Evolutionary conservation across 768 basidiomycete genomes (phyloP), one percentile per base, ranked within the genome.

Genomic region (Trametes maxima): DNA sequence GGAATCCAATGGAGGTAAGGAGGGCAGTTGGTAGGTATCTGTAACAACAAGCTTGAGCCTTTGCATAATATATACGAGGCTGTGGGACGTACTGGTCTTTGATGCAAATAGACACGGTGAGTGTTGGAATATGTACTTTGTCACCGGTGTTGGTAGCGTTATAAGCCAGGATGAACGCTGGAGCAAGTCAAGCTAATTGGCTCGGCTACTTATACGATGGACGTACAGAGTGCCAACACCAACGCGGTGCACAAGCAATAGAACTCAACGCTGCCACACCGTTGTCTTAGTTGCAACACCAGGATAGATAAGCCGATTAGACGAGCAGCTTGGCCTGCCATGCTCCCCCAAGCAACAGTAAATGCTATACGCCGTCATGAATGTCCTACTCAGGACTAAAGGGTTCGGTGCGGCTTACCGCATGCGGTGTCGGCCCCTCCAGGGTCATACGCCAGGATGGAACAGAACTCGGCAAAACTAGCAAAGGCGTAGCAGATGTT

Each of bases 291-390:
- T 53, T 77, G 73, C 37, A 76, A 63, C 28, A 69, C 68, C 19
- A 81, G 65, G 25, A 76, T 73, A 12, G 77, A 52, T 2, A 80
- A 65, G 1, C 79, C 79, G n/a, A 78, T 65, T 17, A 81, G 70
- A 11, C 76, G 73, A 1, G 72, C 76, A 21, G 73, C 70, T 58
- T 77, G 72, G 3, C 73, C 68, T 2, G 79, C 70, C 69, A 81
- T 75, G 22, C 75, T 76, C n/a, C 77, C 74, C 80, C 77, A 80
- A 3, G 79, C 78, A 25, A 80, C 71, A 1, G 78, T 70, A 60
- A 81, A 80, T 7, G 78, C 80, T 82, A 56, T 2, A 12, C 4
- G 36, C 12, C 16, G 16, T 19, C 16, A 7, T 36, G 11, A 46
- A 14, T 28, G n/a, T 42, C 49, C 7, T 10, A 14, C 6, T 28